Evolutionary conservation across 2,329 filamentous ascomycete species (phyloP), one percentile per base, ranked within the genome.

Genomic region (Hymenotorrendiella dingleyae): DNA sequence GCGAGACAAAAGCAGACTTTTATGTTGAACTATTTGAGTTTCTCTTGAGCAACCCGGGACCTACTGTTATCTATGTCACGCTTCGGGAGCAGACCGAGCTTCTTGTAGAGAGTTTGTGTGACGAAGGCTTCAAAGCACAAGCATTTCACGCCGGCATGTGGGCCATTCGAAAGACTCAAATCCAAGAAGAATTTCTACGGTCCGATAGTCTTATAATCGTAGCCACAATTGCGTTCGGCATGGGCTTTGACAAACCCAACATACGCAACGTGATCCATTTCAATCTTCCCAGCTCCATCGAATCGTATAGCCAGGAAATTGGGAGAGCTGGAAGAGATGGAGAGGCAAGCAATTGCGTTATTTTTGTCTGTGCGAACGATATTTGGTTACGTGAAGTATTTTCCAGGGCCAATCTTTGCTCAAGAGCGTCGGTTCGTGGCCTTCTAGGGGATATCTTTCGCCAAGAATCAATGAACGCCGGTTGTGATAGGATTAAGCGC

Each of bases 11-110:
- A 27, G 50, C 67, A 7, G 69, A 73, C 2, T 72, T 74, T 37
- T 67, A 67, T 30, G 62, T 67, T 2, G 62, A 64, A 32, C 55
- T 76, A 9, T 65, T 68, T 24, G 46, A 58, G 0, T 80, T 80
- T 46, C 60, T 82, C 8, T 61, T 60, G 22, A 49, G 64, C 1
- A 66, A 80, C 42, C 63, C 67, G 1, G 79, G 78, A 0, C 65
- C 78, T 3, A 74, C 74, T 0, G 73, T 82, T 17, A 66, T 83
- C 11, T 83, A 82, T 42, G 75, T 80, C 1, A 80, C 76, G 0
- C 56, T 73, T 0, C 78, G 80, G 45, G 71, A 68, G 54, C 69
- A 76, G 50, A 67, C 74, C 0, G 72, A 71, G 43, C 32, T 41
- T 0, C 56, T 77, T 6, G 70, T 72, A 2, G 27, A 44, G 1